Base-by-base conservation (phyloP, 2,329 filamentous ascomycete species). In the Rhynchosporium secalis region DNA sequence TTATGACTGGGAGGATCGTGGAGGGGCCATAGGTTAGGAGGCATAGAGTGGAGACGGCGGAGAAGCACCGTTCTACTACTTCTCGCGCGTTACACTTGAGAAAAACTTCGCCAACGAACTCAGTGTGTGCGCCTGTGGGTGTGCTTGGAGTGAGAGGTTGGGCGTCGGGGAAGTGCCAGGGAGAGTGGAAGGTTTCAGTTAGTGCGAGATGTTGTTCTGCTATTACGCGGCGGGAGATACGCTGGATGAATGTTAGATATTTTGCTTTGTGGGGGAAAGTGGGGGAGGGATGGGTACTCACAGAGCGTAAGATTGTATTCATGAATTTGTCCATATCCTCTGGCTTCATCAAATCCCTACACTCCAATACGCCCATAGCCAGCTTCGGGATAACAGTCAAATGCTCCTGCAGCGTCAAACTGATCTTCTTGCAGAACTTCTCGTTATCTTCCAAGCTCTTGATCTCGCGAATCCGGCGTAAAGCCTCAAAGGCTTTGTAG, bases 161-260 rank as follows among this genome's bases (percentile, higher is more conserved):
- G 68, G 88, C 89, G 65, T 92, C 86, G 0, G 92, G 90, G 62
- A 92, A 94, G 79, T 96, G 93, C 86, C 91, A 93, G 2, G 91
- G 89, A 0, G 91, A 90, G 75, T 95, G 89, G 79, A 93, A 98
- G 1, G 93, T 97, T 69, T 98, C 93, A 4, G 93, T 96, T 20
- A 99, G 83, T 9, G 95, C 92, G 43, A 99, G 86, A 73, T 99
- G 95, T 72, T 99, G 95, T 76, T 99, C 95, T 40, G 95, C 95
- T 73, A 99, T 99, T 68, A 98, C 95, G 65, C 96, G 87, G 63
- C 95, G 88, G 49, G 93, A 97, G 69, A 99, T 99, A 63, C 95
- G 86, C 90, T 95, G 47, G 49, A 41, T n/a, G 1, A 38, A 13
- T 56, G 26, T 62, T 43, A 31, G 48, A 31, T 60, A 46, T n/a